phyloP scores from a whole-genome alignment of 2,329 filamentous ascomycete genomes.

The Talaromyces piceae region DNA sequence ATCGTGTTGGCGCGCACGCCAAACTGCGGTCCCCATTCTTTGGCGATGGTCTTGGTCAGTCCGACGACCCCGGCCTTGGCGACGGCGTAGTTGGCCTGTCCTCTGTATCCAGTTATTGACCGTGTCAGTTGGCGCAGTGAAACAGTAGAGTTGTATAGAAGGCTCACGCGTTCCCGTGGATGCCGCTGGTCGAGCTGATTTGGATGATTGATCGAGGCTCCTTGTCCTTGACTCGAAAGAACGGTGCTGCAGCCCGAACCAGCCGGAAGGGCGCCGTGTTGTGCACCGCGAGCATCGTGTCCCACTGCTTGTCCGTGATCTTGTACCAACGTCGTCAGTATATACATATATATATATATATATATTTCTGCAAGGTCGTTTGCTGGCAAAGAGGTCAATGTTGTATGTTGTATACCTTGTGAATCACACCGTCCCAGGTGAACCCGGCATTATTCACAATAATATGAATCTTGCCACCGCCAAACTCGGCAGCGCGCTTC shows the following conservation, averaged over 20 bases:
- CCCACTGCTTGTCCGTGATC: constrained; percentile 87
- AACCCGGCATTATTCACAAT: constrained; percentile 89
- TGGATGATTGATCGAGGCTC: constrained; percentile 74
- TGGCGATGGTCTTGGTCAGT: constrained; percentile 81
- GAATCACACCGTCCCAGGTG: constrained; percentile 88
- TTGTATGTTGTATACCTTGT: too few species aligned
- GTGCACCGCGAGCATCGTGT: constrained; percentile 77
- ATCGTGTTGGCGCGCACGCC: constrained; percentile 78
- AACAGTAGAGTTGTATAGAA: neutral
- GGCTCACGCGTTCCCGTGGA: constrained; percentile 67
- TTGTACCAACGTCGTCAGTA: too few species aligned
- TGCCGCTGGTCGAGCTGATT: constrained; percentile 71
- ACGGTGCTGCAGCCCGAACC: constrained; percentile 69
- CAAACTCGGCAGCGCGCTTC: constrained; percentile 68
- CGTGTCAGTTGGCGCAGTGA: neutral
- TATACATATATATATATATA: too few species aligned
- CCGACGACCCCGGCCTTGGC: constrained; percentile 80
- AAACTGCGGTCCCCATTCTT: constrained; percentile 81
- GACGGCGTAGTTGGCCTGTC: constrained; percentile 82
- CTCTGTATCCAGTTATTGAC: constrained; percentile 29
- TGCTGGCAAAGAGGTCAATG: too few species aligned
- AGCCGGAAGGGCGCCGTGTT: constrained; percentile 80
- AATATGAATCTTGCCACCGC: constrained; percentile 79
- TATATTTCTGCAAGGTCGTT: too few species aligned
- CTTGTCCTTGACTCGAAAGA: constrained; percentile 79